Conservation (phyloP, 208 protist genomes). For the Crithidia bombi region DNA sequence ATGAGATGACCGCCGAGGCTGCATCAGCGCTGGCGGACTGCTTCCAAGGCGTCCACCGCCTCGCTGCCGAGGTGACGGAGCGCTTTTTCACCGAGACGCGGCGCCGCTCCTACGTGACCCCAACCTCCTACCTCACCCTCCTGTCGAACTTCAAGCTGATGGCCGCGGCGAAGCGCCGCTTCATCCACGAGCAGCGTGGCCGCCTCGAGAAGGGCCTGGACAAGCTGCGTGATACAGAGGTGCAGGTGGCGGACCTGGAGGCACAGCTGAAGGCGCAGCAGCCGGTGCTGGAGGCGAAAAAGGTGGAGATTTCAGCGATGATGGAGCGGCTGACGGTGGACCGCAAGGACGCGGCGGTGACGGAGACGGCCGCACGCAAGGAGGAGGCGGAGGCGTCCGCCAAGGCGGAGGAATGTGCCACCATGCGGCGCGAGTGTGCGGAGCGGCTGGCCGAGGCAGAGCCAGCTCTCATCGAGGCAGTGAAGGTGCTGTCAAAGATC, state of each 20-base stretch:
- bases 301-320: conserved; percentile 91
- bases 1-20: conserved; percentile 18
- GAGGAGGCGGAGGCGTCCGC: conserved; percentile 93
- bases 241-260: conserved; percentile 94
- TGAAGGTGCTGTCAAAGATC: conserved; percentile 94
- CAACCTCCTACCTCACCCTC: conserved; percentile 97
- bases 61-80: conserved; percentile 85
- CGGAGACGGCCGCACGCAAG: conserved; percentile 77
- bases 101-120: conserved; percentile 98
- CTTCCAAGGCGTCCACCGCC: conserved; percentile 94
- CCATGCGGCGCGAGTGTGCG: conserved; percentile 91
- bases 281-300: conserved; percentile 94
- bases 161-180: conserved; percentile 81
- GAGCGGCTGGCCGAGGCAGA: conserved; percentile 96
- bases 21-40: conserved; percentile 69
- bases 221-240: conserved; percentile 93
- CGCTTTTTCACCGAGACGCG: conserved; percentile 92
- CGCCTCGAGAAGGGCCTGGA: conserved; percentile 96
- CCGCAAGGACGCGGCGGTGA: conserved; percentile 91
- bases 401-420: conserved; percentile 95
- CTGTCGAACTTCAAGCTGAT: conserved; percentile 92
- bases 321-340: conserved; percentile 94
- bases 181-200: conserved; percentile 79
- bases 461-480: conserved; percentile 94
- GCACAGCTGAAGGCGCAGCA: conserved; percentile 94